phyloP scores from a whole-genome alignment of 352 stramenopile genomes.

The Albugo laibachii region DNA sequence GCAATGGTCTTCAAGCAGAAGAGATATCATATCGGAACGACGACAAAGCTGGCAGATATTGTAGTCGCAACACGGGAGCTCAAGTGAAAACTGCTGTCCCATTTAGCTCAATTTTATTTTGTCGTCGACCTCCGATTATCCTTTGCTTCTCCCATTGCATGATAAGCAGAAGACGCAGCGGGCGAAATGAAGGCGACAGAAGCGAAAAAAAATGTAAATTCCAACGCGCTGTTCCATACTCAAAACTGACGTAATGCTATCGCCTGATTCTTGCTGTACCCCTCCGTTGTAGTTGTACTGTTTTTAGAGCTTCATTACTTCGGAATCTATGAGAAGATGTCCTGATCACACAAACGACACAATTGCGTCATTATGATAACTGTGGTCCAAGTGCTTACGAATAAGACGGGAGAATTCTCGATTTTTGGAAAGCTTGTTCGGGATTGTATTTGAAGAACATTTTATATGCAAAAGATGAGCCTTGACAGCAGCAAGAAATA shows the following conservation, averaged over 20 bases:
- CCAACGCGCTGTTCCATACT: conserved; percentile 56
- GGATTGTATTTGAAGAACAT: conserved; percentile 77
- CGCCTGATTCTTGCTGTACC: neutral
- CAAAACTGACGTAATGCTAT: conserved; percentile 33
- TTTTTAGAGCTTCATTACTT: conserved; percentile 25
- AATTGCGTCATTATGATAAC: conserved; percentile 20
- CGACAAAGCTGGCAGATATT: too few species aligned
- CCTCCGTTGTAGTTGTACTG: neutral
- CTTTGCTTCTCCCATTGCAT: too few species aligned
- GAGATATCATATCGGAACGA: too few species aligned
- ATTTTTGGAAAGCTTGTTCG: conserved; percentile 47
- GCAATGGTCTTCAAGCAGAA: too few species aligned
- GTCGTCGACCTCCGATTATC: conserved; percentile 8
- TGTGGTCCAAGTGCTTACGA: conserved; percentile 51
- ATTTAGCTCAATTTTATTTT: too few species aligned
- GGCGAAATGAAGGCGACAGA: too few species aligned
- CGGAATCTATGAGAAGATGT: conserved; percentile 64
- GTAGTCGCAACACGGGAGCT: too few species aligned
- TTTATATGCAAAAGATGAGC: conserved; percentile 66
- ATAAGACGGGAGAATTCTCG: conserved; percentile 58
- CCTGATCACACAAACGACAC: conserved; percentile 34
- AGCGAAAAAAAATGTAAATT: too few species aligned
- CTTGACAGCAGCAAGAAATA: conserved; percentile 58
- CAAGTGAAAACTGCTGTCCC: too few species aligned
- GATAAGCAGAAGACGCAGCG: too few species aligned